Conservation (phyloP, 768 basidiomycete genomes). For the Pholiota molesta region DNA sequence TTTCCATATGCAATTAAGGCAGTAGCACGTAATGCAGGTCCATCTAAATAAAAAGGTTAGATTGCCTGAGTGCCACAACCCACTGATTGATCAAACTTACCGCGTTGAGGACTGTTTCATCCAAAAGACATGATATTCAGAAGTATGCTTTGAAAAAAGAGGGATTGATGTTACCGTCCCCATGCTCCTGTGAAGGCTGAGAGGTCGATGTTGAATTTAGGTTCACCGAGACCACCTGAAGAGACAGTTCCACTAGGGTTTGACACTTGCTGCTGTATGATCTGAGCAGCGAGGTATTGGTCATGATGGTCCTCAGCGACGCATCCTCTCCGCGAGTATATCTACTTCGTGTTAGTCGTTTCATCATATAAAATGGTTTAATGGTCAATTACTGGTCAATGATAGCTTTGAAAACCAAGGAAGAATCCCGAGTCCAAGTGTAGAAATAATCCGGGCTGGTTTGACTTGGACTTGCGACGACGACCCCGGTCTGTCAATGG, state of each 20-base stretch:
- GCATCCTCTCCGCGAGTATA: slow-evolving; percentile 55
- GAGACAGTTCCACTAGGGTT: slow-evolving; percentile 71
- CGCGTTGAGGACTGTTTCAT: slow-evolving; percentile 60
- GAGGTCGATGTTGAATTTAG: slow-evolving; percentile 72
- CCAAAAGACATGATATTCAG: too few species aligned
- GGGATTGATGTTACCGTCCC: slow-evolving; percentile 41
- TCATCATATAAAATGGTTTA: slow-evolving; percentile 18
- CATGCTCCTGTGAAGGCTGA: slow-evolving; percentile 61
- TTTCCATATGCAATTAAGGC: slow-evolving; percentile 73
- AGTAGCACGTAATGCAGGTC: slow-evolving; percentile 76
- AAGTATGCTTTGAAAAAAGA: neutral
- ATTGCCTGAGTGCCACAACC: neutral
- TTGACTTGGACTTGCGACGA: slow-evolving; percentile 59
- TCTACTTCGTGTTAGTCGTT: slow-evolving; percentile 43
- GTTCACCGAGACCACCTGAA: slow-evolving; percentile 76
- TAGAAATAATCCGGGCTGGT: slow-evolving; percentile 67
- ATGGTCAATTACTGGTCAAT: slow-evolving; percentile 44
- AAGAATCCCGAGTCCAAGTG: slow-evolving; percentile 78
- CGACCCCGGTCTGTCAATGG: slow-evolving; percentile 56
- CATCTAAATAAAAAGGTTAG: slow-evolving; percentile 43
- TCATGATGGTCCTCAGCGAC: slow-evolving; percentile 56
- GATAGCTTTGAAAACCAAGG: slow-evolving; percentile 63
- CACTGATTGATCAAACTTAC: slow-evolving; percentile 27
- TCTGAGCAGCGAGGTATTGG: slow-evolving; percentile 58
- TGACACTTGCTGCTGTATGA: slow-evolving; percentile 59